These are phyloP conservation scores for Lyophyllum atratum DNA, from an alignment of 768 basidiomycete genomes.

Conservation along the genomic window DNA sequence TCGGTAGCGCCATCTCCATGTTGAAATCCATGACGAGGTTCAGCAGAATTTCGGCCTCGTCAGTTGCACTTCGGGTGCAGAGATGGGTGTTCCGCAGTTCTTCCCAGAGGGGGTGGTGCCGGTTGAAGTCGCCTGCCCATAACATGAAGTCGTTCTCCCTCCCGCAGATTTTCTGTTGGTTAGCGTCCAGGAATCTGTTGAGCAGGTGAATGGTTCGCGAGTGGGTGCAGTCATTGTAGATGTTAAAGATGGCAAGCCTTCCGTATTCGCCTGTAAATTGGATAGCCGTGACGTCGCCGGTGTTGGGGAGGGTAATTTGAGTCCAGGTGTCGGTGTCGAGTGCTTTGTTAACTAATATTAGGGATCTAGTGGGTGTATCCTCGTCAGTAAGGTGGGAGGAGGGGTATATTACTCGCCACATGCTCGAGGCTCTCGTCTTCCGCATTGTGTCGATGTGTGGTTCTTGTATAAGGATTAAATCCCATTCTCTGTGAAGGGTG, in stretches of 20 bases:
- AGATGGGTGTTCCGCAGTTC: conserved; percentile 29
- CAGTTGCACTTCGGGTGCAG: conserved; percentile 24
- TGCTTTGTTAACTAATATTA: neutral
- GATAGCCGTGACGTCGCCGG: conserved; percentile 7
- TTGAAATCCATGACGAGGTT: conserved; percentile 18
- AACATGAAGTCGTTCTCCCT: conserved; percentile 12
- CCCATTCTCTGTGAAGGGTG: neutral
- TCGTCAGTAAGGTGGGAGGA: neutral
- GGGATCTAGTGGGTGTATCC: neutral
- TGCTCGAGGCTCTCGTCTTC: neutral
- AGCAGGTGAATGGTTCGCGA: conserved; percentile 10
- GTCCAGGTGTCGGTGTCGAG: neutral
- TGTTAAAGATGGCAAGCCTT: conserved; percentile 27
- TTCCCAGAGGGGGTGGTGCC: conserved; percentile 44
- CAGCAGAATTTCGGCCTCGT: conserved; percentile 14
- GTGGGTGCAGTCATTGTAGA: conserved; percentile 35
- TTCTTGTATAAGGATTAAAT: neutral
- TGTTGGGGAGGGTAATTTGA: neutral
- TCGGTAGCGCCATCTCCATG: conserved; percentile 30
- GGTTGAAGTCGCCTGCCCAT: conserved; percentile 42
- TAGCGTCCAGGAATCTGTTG: conserved; percentile 8
- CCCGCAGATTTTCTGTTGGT: neutral
- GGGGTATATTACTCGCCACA: neutral
- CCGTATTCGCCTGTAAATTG: neutral
- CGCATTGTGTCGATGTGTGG: neutral